phyloP scores from a whole-genome alignment of 345 rosid genomes.

The Raphanus raphanistrum region DNA sequence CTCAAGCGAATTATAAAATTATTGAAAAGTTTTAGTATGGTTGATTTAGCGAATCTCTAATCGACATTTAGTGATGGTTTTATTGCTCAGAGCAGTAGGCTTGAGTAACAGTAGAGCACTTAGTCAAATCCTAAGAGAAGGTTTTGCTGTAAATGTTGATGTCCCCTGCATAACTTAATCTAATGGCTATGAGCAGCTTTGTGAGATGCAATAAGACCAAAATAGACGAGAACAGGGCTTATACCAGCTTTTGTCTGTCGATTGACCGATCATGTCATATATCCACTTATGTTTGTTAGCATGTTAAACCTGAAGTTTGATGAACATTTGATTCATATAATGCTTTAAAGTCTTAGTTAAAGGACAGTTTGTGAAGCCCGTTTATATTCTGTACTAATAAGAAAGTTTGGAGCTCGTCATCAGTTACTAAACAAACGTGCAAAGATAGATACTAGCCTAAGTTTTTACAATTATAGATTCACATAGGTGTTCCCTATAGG shows the following conservation, averaged over 20 bases:
- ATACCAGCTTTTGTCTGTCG: constrained; percentile 5
- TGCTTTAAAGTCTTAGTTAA: neutral
- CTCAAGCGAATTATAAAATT: constrained; percentile 2
- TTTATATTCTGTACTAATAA: neutral
- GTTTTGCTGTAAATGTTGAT: neutral
- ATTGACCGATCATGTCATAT: neutral
- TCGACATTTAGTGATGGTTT: neutral
- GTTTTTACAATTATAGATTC: constrained; percentile 3
- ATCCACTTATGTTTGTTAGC: neutral
- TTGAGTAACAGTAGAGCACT: neutral
- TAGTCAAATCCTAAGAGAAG: neutral
- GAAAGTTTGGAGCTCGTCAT: neutral
- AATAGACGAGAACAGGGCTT: neutral
- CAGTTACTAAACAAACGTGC: neutral
- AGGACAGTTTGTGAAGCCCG: neutral
- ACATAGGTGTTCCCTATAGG: too few relatives aligned
- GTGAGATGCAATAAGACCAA: neutral
- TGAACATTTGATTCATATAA: neutral
- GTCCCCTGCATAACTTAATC: neutral
- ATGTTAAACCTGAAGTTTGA: neutral
- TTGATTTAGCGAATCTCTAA: neutral
- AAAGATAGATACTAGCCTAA: neutral
- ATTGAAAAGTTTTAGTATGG: neutral
- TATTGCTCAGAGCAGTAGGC: constrained; percentile 8
- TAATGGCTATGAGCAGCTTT: too few relatives aligned